Base-by-base conservation (phyloP, 2,329 filamentous ascomycete genomes). In the Chrysosporium queenslandicum region DNA sequence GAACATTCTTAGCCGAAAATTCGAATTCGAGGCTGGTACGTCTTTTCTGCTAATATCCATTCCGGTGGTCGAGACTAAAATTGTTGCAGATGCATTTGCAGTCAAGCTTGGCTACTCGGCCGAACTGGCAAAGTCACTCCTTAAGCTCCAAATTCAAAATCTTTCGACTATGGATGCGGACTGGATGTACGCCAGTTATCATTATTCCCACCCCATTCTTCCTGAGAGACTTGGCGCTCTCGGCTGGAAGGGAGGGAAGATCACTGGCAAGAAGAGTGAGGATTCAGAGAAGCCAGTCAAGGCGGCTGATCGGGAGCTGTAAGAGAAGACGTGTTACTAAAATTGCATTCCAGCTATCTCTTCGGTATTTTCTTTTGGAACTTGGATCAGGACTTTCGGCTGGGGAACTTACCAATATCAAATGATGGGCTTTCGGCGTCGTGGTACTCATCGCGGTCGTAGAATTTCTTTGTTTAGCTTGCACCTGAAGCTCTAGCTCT, bases 91-190 rank as follows among this genome's bases (percentile, higher is more conserved):
- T 71, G 81, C 79, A 20, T 98, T 98, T 66, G 92, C 91, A 53
- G 78, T 83, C 60, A 77, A 83, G 46, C 82, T 96, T 8, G 92
- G 92, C 50, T 96, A 91, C 72, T 81, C 84, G 49, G 74, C 80
- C 42, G 83, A 96, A 68, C 82, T 98, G 49, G 88, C 90, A 40
- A 77, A 81, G 57, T 92, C 88, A 20, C 80, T 98, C 58, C 89
- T 98, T 73, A 96, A 96, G 76, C 85, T 98, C 49, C 94, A 98
- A 73, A 88, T 96, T 64, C 90, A 97, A 75, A 98, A 98, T 67
- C 78, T 98, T 60, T 94, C 88, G 71, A 94, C 87, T 56, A 97
- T 98, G 91, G 92, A 98, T 63, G 92, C 92, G 25, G 94, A 98
- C 72, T 94, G 87, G 86, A 82, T 96, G 79, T 98, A 94, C 71